These are phyloP conservation scores for Sporothrix brasiliensis DNA, from an alignment of 2,329 filamentous ascomycete genomes.

Conservation along the genomic window DNA sequence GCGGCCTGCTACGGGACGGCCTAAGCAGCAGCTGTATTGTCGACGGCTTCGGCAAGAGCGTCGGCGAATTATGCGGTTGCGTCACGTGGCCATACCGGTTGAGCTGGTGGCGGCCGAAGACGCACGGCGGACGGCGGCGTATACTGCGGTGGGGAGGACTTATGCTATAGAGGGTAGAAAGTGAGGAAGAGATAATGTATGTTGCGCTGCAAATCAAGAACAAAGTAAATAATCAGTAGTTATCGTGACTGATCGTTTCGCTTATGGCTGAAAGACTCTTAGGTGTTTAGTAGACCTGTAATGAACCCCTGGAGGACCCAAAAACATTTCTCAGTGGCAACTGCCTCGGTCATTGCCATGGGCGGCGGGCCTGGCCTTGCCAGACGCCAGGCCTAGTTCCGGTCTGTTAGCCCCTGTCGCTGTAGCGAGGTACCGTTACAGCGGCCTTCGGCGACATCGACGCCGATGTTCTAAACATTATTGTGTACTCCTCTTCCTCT, in stretches of 20 bases:
- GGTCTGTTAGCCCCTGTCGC: not conserved
- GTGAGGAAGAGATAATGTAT: too few relatives aligned
- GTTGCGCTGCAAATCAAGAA: too few relatives aligned
- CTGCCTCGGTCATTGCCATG: not conserved
- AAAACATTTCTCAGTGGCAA: too few relatives aligned
- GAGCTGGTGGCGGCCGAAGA: conserved; percentile 21
- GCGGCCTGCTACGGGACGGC: conserved; percentile 49
- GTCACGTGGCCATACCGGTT: conserved; percentile 40
- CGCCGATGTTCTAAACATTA: too few relatives aligned
- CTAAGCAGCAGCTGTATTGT: conserved; percentile 53
- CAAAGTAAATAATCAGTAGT: too few relatives aligned
- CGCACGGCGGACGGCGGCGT: conserved; percentile 2
- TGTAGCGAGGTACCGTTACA: not conserved
- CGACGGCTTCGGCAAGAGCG: conserved; percentile 56
- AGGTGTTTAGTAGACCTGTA: too few relatives aligned
- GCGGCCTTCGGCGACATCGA: not conserved
- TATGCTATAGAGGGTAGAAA: not conserved
- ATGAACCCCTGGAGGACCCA: too few relatives aligned
- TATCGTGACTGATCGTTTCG: too few relatives aligned
- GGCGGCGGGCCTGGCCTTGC: not conserved
- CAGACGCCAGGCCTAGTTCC: not conserved
- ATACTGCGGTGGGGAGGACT: not conserved
- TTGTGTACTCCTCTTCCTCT: not conserved
- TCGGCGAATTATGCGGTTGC: conserved; percentile 51
- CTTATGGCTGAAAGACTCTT: too few relatives aligned